phyloP scores from a whole-genome alignment of 2,329 filamentous ascomycete genomes.

The Neonectria sp. region DNA sequence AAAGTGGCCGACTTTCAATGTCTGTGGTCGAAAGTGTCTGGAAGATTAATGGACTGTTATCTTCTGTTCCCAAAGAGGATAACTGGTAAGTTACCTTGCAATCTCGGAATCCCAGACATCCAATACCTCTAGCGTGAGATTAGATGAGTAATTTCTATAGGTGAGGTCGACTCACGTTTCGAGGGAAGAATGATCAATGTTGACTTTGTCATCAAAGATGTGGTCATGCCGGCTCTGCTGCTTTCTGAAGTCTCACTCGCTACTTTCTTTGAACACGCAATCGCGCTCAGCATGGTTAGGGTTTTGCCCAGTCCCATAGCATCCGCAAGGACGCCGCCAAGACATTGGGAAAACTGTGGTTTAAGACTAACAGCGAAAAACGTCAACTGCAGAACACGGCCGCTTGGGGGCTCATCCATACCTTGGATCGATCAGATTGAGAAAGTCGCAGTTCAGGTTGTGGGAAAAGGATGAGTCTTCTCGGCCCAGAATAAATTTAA shows the following conservation, averaged over 20 bases:
- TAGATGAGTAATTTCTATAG: background rate
- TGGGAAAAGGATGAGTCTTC: background rate
- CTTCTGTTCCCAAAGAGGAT: background rate
- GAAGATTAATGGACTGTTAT: background rate
- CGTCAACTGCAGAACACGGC: background rate
- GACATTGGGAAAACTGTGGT: background rate
- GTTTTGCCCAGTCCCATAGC: background rate
- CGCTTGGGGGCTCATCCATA: background rate
- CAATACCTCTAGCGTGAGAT: background rate
- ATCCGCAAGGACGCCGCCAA: slow-evolving; percentile 1
- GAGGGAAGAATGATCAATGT: background rate
- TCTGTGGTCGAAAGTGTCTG: background rate
- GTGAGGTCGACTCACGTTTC: background rate
- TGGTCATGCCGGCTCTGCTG: too few species aligned
- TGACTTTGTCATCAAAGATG: background rate
- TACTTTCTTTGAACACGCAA: background rate
- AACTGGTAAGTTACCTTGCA: background rate
- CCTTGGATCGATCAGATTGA: background rate
- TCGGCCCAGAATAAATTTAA: background rate
- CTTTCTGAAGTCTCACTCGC: too few species aligned
- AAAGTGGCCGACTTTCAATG: background rate
- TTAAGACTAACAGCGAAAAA: background rate
- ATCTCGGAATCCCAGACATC: slow-evolving; percentile 1
- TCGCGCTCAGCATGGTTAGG: background rate
- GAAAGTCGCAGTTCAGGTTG: background rate